phyloP scores from a whole-genome alignment of 2,329 filamentous ascomycete species.

The Fusarium begoniae region DNA sequence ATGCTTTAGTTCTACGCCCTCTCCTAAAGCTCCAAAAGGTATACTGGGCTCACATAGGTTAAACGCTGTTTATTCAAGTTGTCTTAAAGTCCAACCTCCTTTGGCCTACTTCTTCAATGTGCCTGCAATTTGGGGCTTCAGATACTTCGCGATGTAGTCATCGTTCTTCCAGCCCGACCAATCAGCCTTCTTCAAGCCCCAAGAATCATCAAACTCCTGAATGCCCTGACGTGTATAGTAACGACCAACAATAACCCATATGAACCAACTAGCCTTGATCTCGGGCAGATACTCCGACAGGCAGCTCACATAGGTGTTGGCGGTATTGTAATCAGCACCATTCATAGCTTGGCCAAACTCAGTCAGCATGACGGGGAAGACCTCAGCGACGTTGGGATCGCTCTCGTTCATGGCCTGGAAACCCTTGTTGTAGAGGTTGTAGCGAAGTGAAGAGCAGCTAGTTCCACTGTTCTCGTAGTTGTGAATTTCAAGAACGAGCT shows the following conservation, averaged over 20 bases:
- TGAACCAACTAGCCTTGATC: constrained; percentile 62
- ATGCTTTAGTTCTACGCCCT: no score
- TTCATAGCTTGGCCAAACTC: constrained; percentile 65
- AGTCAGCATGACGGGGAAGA: constrained; percentile 55
- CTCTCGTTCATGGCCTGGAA: constrained; percentile 60
- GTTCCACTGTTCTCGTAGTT: constrained; percentile 65
- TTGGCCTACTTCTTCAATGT: not conserved
- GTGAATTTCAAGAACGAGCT: constrained; percentile 69
- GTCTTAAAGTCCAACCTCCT: fast-evolving
- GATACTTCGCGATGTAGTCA: constrained; percentile 50
- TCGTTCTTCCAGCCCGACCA: constrained; percentile 62
- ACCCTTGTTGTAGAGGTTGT: constrained; percentile 59
- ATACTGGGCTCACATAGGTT: fast-evolving
- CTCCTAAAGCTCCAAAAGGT: no score
- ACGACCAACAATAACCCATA: constrained; percentile 66
- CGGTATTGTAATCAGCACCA: constrained; percentile 51
- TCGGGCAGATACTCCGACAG: constrained; percentile 58
- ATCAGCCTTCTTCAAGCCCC: constrained; percentile 64
- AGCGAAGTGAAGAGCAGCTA: constrained; percentile 57
- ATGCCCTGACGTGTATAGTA: constrained; percentile 65
- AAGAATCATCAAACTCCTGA: constrained; percentile 66
- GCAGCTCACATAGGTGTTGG: constrained; percentile 60
- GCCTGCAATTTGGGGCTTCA: constrained; percentile 11
- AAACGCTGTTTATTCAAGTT: not conserved
- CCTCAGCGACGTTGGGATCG: constrained; percentile 48